These are phyloP conservation scores for Fusarium temperatum DNA, from an alignment of 2,329 filamentous ascomycete species.

Conservation along the genomic window DNA sequence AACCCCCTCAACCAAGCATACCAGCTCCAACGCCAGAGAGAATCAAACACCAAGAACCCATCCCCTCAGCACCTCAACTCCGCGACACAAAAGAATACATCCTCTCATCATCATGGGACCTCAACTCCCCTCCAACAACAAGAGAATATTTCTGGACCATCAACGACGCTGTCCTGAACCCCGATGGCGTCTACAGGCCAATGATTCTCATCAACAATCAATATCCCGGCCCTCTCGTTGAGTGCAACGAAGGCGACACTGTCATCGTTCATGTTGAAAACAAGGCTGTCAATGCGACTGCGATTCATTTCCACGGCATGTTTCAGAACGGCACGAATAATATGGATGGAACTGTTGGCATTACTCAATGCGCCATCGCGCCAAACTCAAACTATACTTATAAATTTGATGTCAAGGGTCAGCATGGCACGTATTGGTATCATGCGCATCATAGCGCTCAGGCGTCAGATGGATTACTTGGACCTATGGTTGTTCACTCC, in stretches of 20 bases:
- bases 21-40: neutral
- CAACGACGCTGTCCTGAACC: conserved; percentile 64
- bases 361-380: conserved; percentile 73
- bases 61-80: conserved; percentile 37
- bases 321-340: conserved; percentile 79
- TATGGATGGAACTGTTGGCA: conserved; percentile 76
- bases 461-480: conserved; percentile 74
- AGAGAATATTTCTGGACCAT: conserved; percentile 71
- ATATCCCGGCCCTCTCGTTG: conserved; percentile 77
- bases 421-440: conserved; percentile 65
- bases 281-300: conserved; percentile 70
- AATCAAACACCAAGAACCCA: conserved; percentile 39
- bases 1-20: neutral
- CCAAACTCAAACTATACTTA: conserved; percentile 72
- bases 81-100: conserved; percentile 61
- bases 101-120: conserved; percentile 66
- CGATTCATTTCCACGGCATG: conserved; percentile 80
- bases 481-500: conserved; percentile 72
- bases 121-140: conserved; percentile 56
- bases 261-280: conserved; percentile 76
- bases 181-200: conserved; percentile 65
- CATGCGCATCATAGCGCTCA: conserved; percentile 73
- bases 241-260: conserved; percentile 77
- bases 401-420: conserved; percentile 68
- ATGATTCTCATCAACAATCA: conserved; percentile 78